Percentiles rank a stretch among this genome's conserved stretches.
Evolutionary conservation across 1,284 basidiomycete species (phyloP).

Genomic region (Leccinum fuscescens): DNA sequence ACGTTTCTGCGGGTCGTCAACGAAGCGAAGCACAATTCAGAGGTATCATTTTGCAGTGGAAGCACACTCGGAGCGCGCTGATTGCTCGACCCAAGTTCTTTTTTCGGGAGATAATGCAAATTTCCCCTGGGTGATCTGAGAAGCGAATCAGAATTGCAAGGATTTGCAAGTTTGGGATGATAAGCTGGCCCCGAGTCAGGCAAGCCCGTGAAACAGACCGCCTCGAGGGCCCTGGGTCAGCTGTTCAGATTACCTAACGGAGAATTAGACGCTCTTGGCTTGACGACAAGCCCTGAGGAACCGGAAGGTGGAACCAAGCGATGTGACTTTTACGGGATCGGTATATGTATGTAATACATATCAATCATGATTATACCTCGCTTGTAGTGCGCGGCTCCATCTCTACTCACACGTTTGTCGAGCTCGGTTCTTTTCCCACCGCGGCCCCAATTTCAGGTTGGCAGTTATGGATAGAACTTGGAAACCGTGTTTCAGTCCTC

Average conservation of each 20-base stretch:
- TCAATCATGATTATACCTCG: neutral
- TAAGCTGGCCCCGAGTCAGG: neutral
- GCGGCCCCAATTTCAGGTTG: neutral
- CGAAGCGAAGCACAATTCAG: neutral
- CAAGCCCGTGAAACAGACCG: neutral
- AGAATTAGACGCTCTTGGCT: neutral
- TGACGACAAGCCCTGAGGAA: constrained; percentile 5
- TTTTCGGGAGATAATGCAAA: neutral
- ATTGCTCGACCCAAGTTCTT: constrained; percentile 1
- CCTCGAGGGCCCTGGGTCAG: neutral
- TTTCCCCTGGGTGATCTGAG: neutral
- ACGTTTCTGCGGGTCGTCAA: constrained; percentile 9
- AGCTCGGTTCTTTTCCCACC: constrained; percentile 13
- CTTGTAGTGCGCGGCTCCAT: neutral
- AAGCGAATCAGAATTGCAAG: neutral
- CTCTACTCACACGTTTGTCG: constrained; percentile 21
- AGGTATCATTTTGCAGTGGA: neutral
- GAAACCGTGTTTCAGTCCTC: constrained; percentile 6
- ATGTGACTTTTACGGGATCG: constrained; percentile 10
- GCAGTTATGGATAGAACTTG: constrained; percentile 1
- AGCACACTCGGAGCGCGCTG: neutral
- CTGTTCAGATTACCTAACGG: neutral
- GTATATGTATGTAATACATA: constrained; percentile 1
- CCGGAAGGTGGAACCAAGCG: constrained; percentile 1
- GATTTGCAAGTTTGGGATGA: neutral